Conservation (phyloP, 352 stramenopile genomes). For the Plasmopara halstedii region DNA sequence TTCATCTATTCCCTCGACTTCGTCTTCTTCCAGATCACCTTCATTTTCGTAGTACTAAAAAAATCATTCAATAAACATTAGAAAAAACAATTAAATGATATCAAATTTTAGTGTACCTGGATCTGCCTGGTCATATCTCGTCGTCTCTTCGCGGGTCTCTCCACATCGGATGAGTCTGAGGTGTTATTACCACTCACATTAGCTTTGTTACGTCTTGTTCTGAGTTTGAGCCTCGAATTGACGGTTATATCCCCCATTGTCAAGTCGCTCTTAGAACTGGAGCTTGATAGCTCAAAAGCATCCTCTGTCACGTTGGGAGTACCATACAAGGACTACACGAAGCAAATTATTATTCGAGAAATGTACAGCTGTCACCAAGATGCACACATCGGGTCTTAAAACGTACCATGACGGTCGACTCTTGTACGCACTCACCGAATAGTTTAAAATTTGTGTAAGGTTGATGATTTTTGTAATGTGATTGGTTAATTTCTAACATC, state of each 20-base stretch:
- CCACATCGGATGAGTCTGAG: constrained; percentile 12
- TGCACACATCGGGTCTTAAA: background rate
- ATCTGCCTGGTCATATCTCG: constrained; percentile 15
- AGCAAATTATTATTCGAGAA: background rate
- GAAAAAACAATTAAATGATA: constrained; percentile 2
- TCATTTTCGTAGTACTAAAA: constrained; percentile 15
- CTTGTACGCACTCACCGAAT: constrained; percentile 1
- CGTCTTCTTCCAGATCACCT: constrained; percentile 14
- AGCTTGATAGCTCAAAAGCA: constrained; percentile 19
- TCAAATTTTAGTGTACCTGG: constrained; percentile 9
- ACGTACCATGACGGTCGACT: constrained; percentile 17
- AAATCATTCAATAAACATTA: constrained; percentile 7
- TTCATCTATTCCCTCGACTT: constrained; percentile 19
- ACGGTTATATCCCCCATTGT: constrained; percentile 7
- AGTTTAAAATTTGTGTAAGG: constrained; percentile 5
- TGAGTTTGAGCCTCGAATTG: constrained; percentile 33
- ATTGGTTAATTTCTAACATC: constrained; percentile 14
- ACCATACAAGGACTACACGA: constrained; percentile 4
- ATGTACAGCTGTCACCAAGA: background rate
- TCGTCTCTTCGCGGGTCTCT: constrained; percentile 17
- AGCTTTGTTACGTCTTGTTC: constrained; percentile 19
- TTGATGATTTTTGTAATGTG: constrained; percentile 5
- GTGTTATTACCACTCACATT: constrained; percentile 6
- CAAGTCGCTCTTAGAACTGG: constrained; percentile 22
- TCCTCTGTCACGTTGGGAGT: constrained; percentile 1